phyloP scores from a whole-genome alignment of 2,329 filamentous ascomycete genomes.

The Sarocladium strictum region DNA sequence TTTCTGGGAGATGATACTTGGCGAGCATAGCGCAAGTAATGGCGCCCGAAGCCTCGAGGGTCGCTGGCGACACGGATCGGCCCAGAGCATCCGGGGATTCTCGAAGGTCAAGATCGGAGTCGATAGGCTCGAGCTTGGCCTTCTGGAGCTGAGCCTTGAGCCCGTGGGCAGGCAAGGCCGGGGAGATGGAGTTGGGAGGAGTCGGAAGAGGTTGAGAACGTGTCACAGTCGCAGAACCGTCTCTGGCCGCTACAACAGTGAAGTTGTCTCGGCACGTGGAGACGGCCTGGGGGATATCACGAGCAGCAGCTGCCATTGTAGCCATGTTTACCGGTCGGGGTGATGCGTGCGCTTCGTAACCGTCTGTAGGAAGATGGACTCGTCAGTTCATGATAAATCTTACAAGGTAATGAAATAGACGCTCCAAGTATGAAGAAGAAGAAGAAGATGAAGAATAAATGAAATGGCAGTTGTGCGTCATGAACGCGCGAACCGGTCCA shows the following conservation, averaged over 20 bases:
- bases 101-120: slow-evolving; percentile 83
- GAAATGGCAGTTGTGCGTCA: neutral
- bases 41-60: slow-evolving; percentile 66
- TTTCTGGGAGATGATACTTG: slow-evolving; percentile 83
- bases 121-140: slow-evolving; percentile 57
- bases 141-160: slow-evolving; percentile 62
- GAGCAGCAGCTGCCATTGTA: slow-evolving; percentile 60
- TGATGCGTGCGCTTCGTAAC: slow-evolving; percentile 22
- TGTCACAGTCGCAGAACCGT: slow-evolving; percentile 51
- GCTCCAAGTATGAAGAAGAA: slow-evolving; percentile 16
- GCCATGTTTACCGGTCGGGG: slow-evolving; percentile 47
- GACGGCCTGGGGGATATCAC: slow-evolving; percentile 60
- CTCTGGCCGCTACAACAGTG: slow-evolving; percentile 63
- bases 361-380: neutral
- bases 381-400: slow-evolving; percentile 8
- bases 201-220: slow-evolving; percentile 67
- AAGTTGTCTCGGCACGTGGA: slow-evolving; percentile 59
- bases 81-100: slow-evolving; percentile 39
- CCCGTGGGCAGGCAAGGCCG: slow-evolving; percentile 75
- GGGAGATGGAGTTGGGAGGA: slow-evolving; percentile 92
- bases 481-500: neutral
- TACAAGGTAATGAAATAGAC: slow-evolving; percentile 22
- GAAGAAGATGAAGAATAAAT: slow-evolving; percentile 15
- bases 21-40: slow-evolving; percentile 84
- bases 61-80: slow-evolving; percentile 36